Evolutionary conservation across 2,329 filamentous ascomycete genomes (phyloP), one percentile per base, ranked within the genome.

Genomic region (Acephala macrosclerotiorum): DNA sequence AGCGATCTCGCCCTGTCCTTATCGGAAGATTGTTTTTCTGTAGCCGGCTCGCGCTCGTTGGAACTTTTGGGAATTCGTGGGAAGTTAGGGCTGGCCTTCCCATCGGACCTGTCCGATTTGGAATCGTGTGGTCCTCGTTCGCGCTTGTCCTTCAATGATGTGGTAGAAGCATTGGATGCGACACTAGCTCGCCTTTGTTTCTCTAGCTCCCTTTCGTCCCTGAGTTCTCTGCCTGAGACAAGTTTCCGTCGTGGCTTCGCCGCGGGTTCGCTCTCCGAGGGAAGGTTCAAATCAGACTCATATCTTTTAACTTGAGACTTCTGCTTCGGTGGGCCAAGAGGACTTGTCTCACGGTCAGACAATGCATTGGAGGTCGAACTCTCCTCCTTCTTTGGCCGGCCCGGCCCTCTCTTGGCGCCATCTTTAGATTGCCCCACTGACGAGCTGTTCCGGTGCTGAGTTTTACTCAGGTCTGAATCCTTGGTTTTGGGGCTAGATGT

Each of bases 221-320:
- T 86, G 45, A 89, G 76, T 64, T 90, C 88, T 60, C 84, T 85
- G 40, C 88, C 88, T 0, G 88, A 90, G 22, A 90, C 82, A 12
- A 91, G 81, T 73, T 89, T 91, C 45, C 87, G 81, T 26, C 88
- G 80, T 1, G 87, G 87, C 73, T 89, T 90, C 25, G 81, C 75
- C 9, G 84, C 1, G 12, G 70, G 69, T 83, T 87, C 72, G 85
- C 85, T 75, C 29, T 76, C 74, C 38, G 74, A 38, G 0, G 85
- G 87, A 7, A 81, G 78, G 1, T 78, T 81, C 16, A 82, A 80
- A 57, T 90, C 88, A 0, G 84, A 81, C 60, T 90, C 87, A 1
- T 80, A 76, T 56, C 83, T 82, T 69, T 84, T 87, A 5, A 81
- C 72, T 72, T 86, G 89, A 49, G 77, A 68, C 14, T 79, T 72